Conservation (phyloP, 305 asterid species). For the Fraxinus xanthoxyloides region DNA sequence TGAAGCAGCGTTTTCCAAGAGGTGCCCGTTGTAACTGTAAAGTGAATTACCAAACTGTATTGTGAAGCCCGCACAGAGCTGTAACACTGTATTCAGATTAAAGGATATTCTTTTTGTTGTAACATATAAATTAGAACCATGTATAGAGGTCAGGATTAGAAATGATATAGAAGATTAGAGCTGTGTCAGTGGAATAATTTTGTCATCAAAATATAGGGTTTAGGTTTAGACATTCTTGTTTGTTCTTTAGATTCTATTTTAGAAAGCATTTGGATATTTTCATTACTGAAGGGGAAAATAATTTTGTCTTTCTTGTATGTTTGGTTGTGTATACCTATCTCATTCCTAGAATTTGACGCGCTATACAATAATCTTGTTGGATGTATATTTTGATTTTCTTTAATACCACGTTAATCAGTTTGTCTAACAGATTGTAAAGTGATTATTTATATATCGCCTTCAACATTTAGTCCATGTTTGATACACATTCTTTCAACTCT, state of each 20-base stretch:
- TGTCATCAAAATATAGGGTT: background rate
- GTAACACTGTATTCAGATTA: constrained; percentile 28
- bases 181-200: background rate
- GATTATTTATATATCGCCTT: background rate
- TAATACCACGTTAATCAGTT: background rate
- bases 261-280: background rate
- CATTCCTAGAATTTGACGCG: background rate
- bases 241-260: background rate
- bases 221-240: background rate
- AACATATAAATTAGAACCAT: background rate
- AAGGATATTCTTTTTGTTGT: background rate
- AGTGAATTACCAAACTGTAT: constrained; percentile 10
- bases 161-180: background rate
- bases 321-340: background rate
- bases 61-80: constrained; percentile 35
- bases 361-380: background rate
- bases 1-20: background rate
- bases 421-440: background rate
- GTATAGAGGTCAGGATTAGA: background rate
- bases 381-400: background rate
- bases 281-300: background rate
- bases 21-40: background rate
- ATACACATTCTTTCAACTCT: too few species aligned
- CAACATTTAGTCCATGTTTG: background rate
- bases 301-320: background rate